Base-by-base conservation (phyloP, 805 yeast species). In the Candida quercuum region DNA sequence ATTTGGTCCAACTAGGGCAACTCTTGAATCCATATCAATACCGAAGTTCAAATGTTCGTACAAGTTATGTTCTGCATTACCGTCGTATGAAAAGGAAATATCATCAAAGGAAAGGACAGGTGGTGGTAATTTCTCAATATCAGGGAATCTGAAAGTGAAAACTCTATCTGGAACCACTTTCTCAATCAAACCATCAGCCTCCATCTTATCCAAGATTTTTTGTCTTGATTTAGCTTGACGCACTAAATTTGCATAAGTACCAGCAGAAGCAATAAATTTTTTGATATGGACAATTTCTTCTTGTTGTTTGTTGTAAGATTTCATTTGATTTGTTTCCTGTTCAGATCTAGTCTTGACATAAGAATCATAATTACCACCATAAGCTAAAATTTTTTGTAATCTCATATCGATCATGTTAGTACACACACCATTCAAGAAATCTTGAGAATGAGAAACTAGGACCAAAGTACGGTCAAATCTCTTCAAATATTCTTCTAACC, bases 201-300 rank as follows among this genome's bases (percentile, higher is more conserved):
- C 99, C 99, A 93, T 93, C 82, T 93, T 93, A 71, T 93, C 99
- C 65, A 93, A 75, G 62, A 93, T 93, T 82, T 93, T 93, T 76
- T 93, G 99, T 72, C 98, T 86, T 24, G 99, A 93, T 69, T 93
- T 93, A 49, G 99, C 99, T 71, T 93, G 99, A 66, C 86, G 87
- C 42, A 93, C 99, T 72, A 93, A 75, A 71, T 93, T 93, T 45
- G 99, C 98, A 70, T 93, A 93, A 39, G 99, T 93, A 89, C 99
- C 99, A 40, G 99, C 99, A 52, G 96, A 85, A 27, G 99, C 99
- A 70, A 93, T 93, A 64, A 93, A 93, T 72, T 93, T 93, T 77
- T 93, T 93, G 67, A 93, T 94, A 69, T 93, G 98, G 27, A 80
- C 87, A 57, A 93, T 93, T 76, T 93, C 99, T 67, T 93, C 99